A percentile compares a stretch with the other conserved stretches of the same genome.
phyloP scores from a whole-genome alignment of 1,284 basidiomycete species.

The Megacollybia platyphylla region DNA sequence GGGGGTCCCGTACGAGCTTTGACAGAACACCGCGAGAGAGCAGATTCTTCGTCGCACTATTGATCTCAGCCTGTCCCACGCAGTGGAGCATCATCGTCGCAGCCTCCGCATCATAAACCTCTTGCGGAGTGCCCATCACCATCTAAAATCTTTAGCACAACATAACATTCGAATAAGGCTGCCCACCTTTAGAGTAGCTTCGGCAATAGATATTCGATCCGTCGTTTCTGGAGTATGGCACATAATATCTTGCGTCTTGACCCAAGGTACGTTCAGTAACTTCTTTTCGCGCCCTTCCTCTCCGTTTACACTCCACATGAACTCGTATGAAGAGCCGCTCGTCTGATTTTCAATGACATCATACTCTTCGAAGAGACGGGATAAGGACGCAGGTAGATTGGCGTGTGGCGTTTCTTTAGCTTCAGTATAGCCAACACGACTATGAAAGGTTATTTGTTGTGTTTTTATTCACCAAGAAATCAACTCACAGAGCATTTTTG shows the following conservation, averaged over 20 bases:
- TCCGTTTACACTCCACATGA: constrained; percentile 55
- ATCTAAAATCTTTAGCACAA: constrained; percentile 33
- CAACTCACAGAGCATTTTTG: constrained; percentile 70
- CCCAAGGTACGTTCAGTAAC: constrained; percentile 44
- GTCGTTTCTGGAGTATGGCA: constrained; percentile 16
- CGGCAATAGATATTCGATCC: constrained; percentile 39
- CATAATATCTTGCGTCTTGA: constrained; percentile 28
- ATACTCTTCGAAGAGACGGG: constrained; percentile 31
- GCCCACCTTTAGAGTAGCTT: constrained; percentile 60
- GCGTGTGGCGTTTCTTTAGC: constrained; percentile 21
- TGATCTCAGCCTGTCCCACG: constrained; percentile 39
- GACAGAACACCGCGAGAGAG: constrained; percentile 51
- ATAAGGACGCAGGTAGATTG: constrained; percentile 32
- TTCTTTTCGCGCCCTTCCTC: constrained; percentile 70
- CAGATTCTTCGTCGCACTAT: constrained; percentile 43
- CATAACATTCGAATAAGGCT: not conserved
- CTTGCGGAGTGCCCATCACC: constrained; percentile 59
- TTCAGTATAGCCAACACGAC: constrained; percentile 47
- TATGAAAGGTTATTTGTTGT: constrained; percentile 11
- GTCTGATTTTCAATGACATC: constrained; percentile 33
- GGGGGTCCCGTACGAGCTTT: constrained; percentile 49
- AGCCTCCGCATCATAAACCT: constrained; percentile 45
- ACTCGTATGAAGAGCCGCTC: constrained; percentile 46
- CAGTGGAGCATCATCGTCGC: constrained; percentile 44
- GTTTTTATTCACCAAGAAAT: constrained; percentile 8